Evolutionary conservation across 2,329 filamentous ascomycete species (phyloP).

Genomic region (Ramularia endophylla): DNA sequence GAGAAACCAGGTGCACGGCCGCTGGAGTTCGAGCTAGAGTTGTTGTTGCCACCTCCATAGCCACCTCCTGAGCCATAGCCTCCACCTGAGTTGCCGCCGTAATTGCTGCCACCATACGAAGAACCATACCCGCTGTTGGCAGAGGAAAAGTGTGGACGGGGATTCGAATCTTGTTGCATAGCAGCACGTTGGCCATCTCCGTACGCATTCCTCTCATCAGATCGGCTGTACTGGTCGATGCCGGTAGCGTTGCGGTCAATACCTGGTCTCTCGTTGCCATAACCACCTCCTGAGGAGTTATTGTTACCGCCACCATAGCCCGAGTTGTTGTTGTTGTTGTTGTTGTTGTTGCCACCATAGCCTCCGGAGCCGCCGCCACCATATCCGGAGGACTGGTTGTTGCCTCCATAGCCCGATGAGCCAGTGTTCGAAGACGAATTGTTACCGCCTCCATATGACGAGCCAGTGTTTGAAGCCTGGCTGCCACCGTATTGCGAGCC

Average conservation of each 20-base stretch:
- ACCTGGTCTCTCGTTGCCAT: neutral
- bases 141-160: neutral
- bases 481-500: no score
- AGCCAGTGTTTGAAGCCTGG: no score
- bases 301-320: conserved; percentile 8
- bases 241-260: conserved; percentile 4
- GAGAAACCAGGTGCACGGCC: conserved; percentile 12
- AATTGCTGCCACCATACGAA: conserved; percentile 1
- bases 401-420: neutral
- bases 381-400: conserved; percentile 2
- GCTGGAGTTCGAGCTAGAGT: neutral
- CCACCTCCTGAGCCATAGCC: neutral
- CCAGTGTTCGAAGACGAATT: conserved; percentile 2
- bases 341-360: conserved; percentile 3
- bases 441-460: no score
- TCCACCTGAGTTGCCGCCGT: neutral
- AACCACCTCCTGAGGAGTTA: conserved; percentile 4
- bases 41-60: conserved; percentile 6
- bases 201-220: neutral
- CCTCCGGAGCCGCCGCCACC: conserved; percentile 4
- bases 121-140: conserved; percentile 1
- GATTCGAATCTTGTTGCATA: neutral
- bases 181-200: neutral
- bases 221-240: neutral
- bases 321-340: conserved; percentile 2